Evolutionary conservation across 768 basidiomycete species (phyloP).

Genomic region (Albatrellus ellisii): DNA sequence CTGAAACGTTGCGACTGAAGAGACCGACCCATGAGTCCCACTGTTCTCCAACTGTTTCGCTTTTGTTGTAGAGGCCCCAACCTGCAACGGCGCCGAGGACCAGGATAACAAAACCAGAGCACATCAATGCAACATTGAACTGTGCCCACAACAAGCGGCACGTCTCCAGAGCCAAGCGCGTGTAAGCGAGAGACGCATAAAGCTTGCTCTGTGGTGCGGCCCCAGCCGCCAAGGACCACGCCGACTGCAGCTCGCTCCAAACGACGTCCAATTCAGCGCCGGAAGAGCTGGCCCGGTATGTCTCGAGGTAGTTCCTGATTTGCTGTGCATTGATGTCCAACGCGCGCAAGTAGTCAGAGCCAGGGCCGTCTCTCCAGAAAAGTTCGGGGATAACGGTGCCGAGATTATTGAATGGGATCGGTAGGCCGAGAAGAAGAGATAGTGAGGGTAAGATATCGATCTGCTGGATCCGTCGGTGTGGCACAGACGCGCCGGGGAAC

Average conservation of each 20-base stretch:
- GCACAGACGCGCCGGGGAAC: conserved; percentile 43
- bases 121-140: conserved; percentile 74
- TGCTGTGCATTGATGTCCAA: conserved; percentile 63
- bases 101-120: conserved; percentile 54
- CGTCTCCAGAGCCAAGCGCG: conserved; percentile 44
- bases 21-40: conserved; percentile 33
- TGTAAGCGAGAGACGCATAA: conserved; percentile 31
- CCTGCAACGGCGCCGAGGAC: conserved; percentile 38
- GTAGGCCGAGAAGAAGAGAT: conserved; percentile 80
- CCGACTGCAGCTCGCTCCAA: conserved; percentile 36
- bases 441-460: conserved; percentile 88
- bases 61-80: conserved; percentile 39
- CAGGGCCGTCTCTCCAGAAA: conserved; percentile 43
- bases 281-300: conserved; percentile 58
- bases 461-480: conserved; percentile 69
- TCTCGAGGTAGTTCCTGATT: conserved; percentile 59
- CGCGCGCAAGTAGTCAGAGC: conserved; percentile 37
- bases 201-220: background rate
- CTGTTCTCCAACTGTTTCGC: conserved; percentile 24
- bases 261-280: conserved; percentile 62
- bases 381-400: conserved; percentile 87
- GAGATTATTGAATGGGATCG: conserved; percentile 93
- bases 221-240: conserved; percentile 4
- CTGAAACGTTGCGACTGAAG: conserved; percentile 1
- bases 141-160: conserved; percentile 92